Conservation (phyloP, 257 asterid genomes). For the Avicennia marina region DNA sequence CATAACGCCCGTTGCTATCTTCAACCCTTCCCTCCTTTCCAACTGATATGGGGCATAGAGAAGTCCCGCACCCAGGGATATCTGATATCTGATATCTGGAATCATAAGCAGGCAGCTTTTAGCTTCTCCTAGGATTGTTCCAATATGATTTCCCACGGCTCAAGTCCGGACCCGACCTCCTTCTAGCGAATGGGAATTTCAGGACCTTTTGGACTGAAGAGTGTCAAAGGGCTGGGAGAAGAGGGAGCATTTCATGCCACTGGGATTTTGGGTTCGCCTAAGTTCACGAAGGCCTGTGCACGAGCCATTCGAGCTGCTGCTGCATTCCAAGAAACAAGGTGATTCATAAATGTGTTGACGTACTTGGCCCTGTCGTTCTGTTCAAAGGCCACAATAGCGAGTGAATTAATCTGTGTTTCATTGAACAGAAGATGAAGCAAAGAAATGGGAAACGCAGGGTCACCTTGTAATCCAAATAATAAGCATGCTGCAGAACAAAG, state of each 20-base stretch:
- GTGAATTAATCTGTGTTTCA: background rate
- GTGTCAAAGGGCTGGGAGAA: background rate
- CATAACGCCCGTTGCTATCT: too few relatives aligned
- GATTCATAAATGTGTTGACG: conserved; percentile 43
- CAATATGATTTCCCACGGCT: too few relatives aligned
- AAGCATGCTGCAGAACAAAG: conserved; percentile 59
- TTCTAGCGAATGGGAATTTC: too few relatives aligned
- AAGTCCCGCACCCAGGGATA: too few relatives aligned
- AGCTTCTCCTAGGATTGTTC: too few relatives aligned
- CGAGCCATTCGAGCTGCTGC: conserved; percentile 89
- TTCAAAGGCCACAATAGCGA: background rate
- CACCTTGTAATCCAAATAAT: conserved; percentile 63
- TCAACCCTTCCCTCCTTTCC: too few relatives aligned
- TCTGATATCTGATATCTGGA: too few relatives aligned
- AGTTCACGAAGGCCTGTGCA: conserved; percentile 88
- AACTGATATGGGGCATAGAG: too few relatives aligned
- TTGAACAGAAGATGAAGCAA: background rate
- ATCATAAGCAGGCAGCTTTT: too few relatives aligned
- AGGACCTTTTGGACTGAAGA: too few relatives aligned
- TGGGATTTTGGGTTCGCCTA: conserved; percentile 92
- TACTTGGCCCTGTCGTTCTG: conserved; percentile 54
- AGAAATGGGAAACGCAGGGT: conserved; percentile 4
- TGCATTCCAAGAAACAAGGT: conserved; percentile 80
- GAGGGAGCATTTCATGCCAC: conserved; percentile 50
- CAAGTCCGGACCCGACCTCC: too few relatives aligned